Percentiles rank a stretch among this genome's conserved stretches.
phyloP scores from a whole-genome alignment of 768 basidiomycete species.

The Leccinellum rugosiceps region DNA sequence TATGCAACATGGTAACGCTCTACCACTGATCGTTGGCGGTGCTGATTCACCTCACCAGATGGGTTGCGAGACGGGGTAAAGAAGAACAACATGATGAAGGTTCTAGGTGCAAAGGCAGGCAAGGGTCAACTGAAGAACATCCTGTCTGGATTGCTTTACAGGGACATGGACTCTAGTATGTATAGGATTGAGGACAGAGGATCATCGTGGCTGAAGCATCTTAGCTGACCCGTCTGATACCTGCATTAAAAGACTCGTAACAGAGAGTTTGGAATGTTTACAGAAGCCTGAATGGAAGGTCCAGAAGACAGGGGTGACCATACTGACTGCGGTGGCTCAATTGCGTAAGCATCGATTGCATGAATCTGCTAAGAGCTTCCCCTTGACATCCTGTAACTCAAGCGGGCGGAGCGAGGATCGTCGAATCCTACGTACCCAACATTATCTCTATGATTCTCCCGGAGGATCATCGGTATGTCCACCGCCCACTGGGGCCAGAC shows the following conservation, averaged over 20 bases:
- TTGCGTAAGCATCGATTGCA: constrained; percentile 10
- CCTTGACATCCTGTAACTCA: background rate
- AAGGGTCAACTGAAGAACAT: constrained; percentile 13
- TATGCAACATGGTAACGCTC: constrained; percentile 16
- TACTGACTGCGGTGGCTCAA: constrained; percentile 20
- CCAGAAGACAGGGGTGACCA: constrained; percentile 23
- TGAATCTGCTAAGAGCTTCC: background rate
- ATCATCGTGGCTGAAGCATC: background rate
- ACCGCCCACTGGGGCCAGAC: no score
- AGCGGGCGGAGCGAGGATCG: background rate
- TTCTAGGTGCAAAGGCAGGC: constrained; percentile 14
- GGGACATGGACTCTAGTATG: constrained; percentile 13
- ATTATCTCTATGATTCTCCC: background rate
- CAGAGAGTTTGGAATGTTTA: constrained; percentile 6
- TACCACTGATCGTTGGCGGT: background rate
- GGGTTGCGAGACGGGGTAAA: constrained; percentile 12
- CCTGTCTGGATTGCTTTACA: constrained; percentile 19
- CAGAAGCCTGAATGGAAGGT: constrained; percentile 5
- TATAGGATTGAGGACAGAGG: background rate
- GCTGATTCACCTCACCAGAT: constrained; percentile 4
- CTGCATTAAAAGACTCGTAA: constrained; percentile 8
- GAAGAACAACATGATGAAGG: constrained; percentile 12
- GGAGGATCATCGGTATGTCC: background rate
- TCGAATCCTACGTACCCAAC: background rate
- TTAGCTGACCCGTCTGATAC: background rate